A percentile compares a stretch with the other conserved stretches of the same genome.
Evolutionary conservation across 345 rosid species (phyloP).

Genomic region (Eucalyptus grandis): DNA sequence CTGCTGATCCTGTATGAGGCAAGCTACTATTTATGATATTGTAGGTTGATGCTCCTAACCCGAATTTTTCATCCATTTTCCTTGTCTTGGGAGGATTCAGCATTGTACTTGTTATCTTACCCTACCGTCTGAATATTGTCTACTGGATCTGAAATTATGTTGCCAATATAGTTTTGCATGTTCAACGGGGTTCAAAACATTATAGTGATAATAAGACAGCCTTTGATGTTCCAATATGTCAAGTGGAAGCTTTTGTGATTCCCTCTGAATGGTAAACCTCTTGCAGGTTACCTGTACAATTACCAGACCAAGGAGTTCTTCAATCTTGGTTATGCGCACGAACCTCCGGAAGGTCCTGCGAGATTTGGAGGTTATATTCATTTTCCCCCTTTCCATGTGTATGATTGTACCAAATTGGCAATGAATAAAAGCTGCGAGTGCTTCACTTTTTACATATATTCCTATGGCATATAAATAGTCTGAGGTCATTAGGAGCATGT

Average conservation of each 20-base stretch:
- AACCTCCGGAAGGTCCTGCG: conserved; percentile 69
- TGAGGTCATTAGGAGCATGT: background rate
- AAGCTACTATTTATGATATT: background rate
- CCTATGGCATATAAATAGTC: background rate
- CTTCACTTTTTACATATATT: background rate
- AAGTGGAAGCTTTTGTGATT: background rate
- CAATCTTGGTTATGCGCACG: conserved; percentile 87
- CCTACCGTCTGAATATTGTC: background rate
- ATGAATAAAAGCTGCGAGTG: background rate
- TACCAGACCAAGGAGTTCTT: conserved; percentile 86
- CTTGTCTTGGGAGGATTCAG: background rate
- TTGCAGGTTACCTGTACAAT: conserved; percentile 81
- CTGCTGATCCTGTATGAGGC: background rate
- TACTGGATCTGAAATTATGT: background rate
- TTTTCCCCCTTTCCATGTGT: background rate
- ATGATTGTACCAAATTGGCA: background rate
- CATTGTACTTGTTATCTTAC: background rate
- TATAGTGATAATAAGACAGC: background rate
- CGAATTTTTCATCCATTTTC: background rate
- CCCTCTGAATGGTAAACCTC: background rate
- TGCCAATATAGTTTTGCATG: background rate
- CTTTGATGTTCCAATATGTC: background rate
- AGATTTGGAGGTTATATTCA: conserved; percentile 73
- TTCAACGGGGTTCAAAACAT: background rate
- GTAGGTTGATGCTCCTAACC: background rate